Evolutionary conservation across 257 asterid genomes (phyloP), one percentile per base, ranked within the genome.

Genomic region (Scutellaria barbata): DNA sequence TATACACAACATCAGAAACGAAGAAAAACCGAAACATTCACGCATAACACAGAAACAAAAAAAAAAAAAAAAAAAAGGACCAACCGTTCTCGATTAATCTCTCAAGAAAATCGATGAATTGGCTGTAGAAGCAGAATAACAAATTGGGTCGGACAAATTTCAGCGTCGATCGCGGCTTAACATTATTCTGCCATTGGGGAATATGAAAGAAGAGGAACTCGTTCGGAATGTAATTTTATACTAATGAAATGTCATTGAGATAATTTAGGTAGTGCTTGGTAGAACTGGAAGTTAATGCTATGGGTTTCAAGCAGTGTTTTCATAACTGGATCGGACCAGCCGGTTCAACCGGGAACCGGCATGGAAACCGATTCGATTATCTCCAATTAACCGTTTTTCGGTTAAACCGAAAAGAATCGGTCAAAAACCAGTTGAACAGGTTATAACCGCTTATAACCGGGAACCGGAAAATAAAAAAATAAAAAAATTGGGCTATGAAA

Each of bases 11-110:
- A 14, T n/a, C 62, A 14, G 22, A 39, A 50, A 51, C 50, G 16
- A 50, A 10, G 9, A 67, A 17, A 47, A 46, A 7, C 4, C 12
- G 61, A 8, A 37, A 67, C 37, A 51, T 51, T 35, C 48, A 66
- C 4, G 11, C 72, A 50, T 37, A 62, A 18, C 7, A 52, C 10
- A 17, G 0, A 16, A 18, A 53, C 7, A 48, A 33, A 4, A 13
- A 48, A 14, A 10, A 14, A 14, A 17, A 41, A n/a, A n/a, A 6
- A 10, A 1, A 68, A 18, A 7, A 10, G 12, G 7, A 68, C 54
- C n/a, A 53, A 68, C 63, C 74, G 41, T 53, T 52, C 18, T 40
- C 10, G n/a, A 4, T n/a, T n/a, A 14, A 5, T 48, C 17, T 68
- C 22, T 52, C 61, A 9, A 41, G 33, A 9, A 33, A 63, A 63